Conservation (phyloP, 345 rosid genomes). For the Moricandia moricandioides region DNA sequence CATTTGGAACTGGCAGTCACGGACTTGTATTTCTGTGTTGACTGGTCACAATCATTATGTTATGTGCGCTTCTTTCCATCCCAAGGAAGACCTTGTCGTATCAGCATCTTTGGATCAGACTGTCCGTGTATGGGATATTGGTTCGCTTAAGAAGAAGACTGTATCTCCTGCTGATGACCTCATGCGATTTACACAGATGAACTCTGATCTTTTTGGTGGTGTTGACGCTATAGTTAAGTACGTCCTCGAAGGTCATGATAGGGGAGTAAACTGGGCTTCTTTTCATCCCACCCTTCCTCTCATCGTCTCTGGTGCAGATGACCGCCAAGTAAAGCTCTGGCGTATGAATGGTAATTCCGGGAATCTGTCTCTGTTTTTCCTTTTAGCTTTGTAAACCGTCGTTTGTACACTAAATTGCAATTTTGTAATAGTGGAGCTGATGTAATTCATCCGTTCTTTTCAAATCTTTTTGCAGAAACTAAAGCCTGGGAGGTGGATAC, state of each 20-base stretch:
- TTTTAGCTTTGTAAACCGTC: background rate
- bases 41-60: background rate
- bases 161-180: conserved; percentile 40
- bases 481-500: background rate
- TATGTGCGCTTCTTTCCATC: background rate
- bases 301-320: conserved; percentile 92
- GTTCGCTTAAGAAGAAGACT: conserved; percentile 77
- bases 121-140: conserved; percentile 65
- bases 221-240: background rate
- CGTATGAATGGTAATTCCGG: background rate
- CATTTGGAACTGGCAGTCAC: conserved; percentile 82
- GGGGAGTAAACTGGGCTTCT: conserved; percentile 90
- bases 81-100: conserved; percentile 30
- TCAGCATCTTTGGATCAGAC: conserved; percentile 70
- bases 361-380: background rate
- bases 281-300: conserved; percentile 86
- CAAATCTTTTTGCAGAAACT: background rate
- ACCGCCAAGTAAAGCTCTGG: background rate
- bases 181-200: conserved; percentile 27
- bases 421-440: background rate
- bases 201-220: background rate
- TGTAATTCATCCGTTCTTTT: background rate
- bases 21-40: background rate
- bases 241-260: background rate
- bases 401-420: background rate